Evolutionary conservation across 1,284 basidiomycete species (phyloP).

Genomic region (Trametes polyzona): DNA sequence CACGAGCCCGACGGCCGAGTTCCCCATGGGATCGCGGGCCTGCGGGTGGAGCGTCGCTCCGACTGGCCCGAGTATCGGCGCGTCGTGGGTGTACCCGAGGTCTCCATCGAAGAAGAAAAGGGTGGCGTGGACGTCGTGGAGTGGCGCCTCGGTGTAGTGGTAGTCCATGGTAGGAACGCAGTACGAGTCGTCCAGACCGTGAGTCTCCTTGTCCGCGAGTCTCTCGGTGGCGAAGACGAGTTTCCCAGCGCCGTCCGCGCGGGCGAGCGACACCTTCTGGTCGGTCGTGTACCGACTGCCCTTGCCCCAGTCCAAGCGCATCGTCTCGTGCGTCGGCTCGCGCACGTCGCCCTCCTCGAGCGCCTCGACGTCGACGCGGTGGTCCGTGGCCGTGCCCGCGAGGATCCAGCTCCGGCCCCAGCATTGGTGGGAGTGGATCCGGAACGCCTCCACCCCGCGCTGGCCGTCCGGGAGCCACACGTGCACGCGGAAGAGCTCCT

Average conservation of each 20-base stretch:
- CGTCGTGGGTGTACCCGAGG: background rate
- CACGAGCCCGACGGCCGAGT: background rate
- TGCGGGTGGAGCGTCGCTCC: background rate
- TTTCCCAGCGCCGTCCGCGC: too few species aligned
- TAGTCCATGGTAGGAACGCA: background rate
- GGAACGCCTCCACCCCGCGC: background rate
- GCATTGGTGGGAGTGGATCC: background rate
- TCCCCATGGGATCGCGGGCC: background rate
- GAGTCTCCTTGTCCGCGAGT: background rate
- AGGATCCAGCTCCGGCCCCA: conserved; percentile 2
- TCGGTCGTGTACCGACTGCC: background rate
- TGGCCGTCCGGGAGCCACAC: background rate
- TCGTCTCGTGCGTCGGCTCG: background rate
- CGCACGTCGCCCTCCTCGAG: background rate
- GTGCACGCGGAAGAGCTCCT: conserved; percentile 2
- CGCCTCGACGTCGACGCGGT: background rate
- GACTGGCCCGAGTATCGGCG: background rate
- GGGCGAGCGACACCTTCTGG: background rate
- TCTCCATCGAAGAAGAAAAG: background rate
- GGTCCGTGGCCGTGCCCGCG: background rate
- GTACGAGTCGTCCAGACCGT: background rate
- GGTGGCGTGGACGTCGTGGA: background rate
- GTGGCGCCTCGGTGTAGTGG: background rate
- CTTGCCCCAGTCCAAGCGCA: background rate
- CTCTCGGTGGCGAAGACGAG: too few species aligned